A percentile compares a stretch with the other conserved stretches of the same genome.
phyloP scores from a whole-genome alignment of 441 rosid genomes.

The Populus hybrid region DNA sequence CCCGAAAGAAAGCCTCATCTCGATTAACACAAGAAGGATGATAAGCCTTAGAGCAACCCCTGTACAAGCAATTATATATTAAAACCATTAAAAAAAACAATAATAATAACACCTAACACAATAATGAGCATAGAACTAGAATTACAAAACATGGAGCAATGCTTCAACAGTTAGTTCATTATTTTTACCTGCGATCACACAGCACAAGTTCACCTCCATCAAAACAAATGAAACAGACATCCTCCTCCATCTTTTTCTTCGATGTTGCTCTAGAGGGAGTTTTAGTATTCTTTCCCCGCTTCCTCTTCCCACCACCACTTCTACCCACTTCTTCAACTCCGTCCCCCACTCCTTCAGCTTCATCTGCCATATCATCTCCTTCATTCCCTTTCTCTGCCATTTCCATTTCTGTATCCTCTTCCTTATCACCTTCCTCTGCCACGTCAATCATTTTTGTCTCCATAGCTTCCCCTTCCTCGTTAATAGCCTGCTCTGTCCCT shows the following conservation, averaged over 20 bases:
- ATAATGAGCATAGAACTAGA: background rate
- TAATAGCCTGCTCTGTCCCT: background rate
- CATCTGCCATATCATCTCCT: slow-evolving; percentile 24
- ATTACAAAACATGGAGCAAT: slow-evolving; percentile 3
- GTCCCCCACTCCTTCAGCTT: slow-evolving; percentile 36
- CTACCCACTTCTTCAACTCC: slow-evolving; percentile 43
- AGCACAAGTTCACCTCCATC: slow-evolving; percentile 95
- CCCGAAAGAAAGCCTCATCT: slow-evolving; percentile 79
- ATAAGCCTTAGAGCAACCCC: slow-evolving; percentile 98
- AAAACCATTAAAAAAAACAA: background rate
- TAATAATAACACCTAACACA: background rate
- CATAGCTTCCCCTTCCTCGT: background rate
- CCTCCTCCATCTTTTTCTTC: slow-evolving; percentile 83
- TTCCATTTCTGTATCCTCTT: slow-evolving; percentile 26
- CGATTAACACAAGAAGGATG: slow-evolving; percentile 84
- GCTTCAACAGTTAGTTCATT: background rate
- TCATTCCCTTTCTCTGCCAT: slow-evolving; percentile 10
- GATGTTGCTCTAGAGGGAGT: slow-evolving; percentile 38
- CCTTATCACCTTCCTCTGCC: slow-evolving; percentile 13
- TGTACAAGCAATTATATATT: slow-evolving; percentile 17
- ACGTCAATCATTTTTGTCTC: background rate
- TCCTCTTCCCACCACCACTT: slow-evolving; percentile 66
- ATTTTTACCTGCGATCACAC: slow-evolving; percentile 89
- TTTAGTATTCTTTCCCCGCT: slow-evolving; percentile 52
- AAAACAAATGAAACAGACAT: slow-evolving; percentile 94